Evolutionary conservation across 345 rosid species (phyloP).

Genomic region (Anacardium occidentale): DNA sequence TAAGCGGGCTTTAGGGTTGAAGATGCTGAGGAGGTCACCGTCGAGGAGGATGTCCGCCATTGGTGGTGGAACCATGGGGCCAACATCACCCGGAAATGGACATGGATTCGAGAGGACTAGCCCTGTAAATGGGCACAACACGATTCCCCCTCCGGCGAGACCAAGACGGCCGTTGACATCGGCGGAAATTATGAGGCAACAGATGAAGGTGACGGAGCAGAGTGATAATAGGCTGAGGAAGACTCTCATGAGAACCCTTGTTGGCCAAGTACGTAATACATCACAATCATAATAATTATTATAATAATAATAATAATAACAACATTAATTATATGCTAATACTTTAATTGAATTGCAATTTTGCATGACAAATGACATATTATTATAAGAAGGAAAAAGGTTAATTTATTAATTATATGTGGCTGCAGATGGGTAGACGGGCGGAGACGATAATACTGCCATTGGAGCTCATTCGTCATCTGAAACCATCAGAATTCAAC

Average conservation of each 20-base stretch:
- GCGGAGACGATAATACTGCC: slow-evolving; percentile 90
- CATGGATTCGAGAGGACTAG: slow-evolving; percentile 23
- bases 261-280: slow-evolving; percentile 72
- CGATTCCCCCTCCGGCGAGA: slow-evolving; percentile 37
- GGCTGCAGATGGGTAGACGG: slow-evolving; percentile 61
- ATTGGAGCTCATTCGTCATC: slow-evolving; percentile 79
- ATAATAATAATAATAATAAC: no score
- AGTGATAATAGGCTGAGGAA: slow-evolving; percentile 80
- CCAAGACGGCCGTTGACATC: slow-evolving; percentile 76
- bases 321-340: no score
- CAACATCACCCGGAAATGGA: slow-evolving; percentile 45
- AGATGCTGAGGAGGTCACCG: slow-evolving; percentile 70
- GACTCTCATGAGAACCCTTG: slow-evolving; percentile 82
- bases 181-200: slow-evolving; percentile 93
- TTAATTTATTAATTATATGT: no score
- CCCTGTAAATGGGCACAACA: slow-evolving; percentile 39
- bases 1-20: slow-evolving; percentile 71
- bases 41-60: slow-evolving; percentile 59
- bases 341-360: no score
- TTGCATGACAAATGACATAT: no score
- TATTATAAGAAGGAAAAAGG: no score
- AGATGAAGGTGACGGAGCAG: slow-evolving; percentile 88
- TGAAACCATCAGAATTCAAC: slow-evolving; percentile 72
- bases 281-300: neutral
- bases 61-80: slow-evolving; percentile 34